Percentiles rank a stretch among this genome's conserved stretches.
Conservation (phyloP, 208 protist species). For the Trichomonas gallinae region DNA sequence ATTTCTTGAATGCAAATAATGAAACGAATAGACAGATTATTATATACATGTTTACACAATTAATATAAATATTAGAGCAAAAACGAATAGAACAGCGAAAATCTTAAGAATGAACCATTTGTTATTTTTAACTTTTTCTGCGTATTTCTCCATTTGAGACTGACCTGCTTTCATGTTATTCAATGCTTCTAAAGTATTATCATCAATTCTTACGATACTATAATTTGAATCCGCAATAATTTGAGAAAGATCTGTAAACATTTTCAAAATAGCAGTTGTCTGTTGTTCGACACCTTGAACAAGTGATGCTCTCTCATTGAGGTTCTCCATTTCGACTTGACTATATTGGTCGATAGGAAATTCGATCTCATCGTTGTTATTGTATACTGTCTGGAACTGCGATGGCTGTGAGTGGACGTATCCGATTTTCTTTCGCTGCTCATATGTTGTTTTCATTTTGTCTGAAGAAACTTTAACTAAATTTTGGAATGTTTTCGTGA, state of each 20-base stretch:
- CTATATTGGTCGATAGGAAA: neutral
- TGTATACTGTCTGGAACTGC: neutral
- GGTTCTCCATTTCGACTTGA: neutral
- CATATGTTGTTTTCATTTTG: neutral
- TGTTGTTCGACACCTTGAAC: neutral
- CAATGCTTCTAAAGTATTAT: neutral
- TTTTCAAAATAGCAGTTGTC: neutral
- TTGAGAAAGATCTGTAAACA: neutral
- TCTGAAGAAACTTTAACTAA: neutral
- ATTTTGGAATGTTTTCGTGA: neutral
- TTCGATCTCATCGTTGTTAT: neutral
- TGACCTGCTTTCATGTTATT: neutral
- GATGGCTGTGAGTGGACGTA: neutral
- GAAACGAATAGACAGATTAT: no score
- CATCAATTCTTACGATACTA: neutral
- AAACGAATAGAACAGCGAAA: neutral
- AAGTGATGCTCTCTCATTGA: neutral
- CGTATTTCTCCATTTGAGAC: neutral
- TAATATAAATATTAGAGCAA: neutral
- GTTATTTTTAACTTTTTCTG: neutral
- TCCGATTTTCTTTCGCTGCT: neutral
- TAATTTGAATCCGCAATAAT: neutral
- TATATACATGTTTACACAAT: neutral
- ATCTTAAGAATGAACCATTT: neutral
- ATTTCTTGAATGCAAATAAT: no score